A percentile compares a stretch with the other conserved stretches of the same genome.
Conservation (phyloP, 257 asterid genomes). For the Solanum okadae region DNA sequence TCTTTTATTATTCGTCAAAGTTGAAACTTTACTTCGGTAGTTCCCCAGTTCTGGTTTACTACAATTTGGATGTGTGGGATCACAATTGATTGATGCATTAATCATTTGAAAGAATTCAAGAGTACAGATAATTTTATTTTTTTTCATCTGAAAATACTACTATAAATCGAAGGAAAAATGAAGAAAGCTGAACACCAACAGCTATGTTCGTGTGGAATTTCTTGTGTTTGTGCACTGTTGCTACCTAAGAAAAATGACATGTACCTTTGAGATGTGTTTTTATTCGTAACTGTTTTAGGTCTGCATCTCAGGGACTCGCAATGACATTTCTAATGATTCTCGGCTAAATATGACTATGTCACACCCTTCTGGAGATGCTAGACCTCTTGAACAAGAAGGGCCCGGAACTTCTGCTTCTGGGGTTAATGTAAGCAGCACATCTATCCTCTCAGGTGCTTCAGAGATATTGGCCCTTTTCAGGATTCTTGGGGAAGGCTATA, state of each 20-base stretch:
- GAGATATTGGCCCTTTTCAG: constrained; percentile 64
- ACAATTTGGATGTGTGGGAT: background rate
- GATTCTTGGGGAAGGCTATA: constrained; percentile 88
- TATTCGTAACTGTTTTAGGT: constrained; percentile 7
- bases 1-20: background rate
- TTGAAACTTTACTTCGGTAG: background rate
- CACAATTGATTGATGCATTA: background rate
- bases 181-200: background rate
- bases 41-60: background rate
- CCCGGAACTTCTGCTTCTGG: constrained; percentile 32
- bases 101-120: background rate
- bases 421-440: constrained; percentile 39
- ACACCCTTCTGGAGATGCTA: constrained; percentile 43
- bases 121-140: background rate
- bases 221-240: background rate
- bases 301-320: constrained; percentile 45
- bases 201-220: background rate
- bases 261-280: background rate
- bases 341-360: constrained; percentile 35
- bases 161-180: background rate
- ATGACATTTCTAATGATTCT: constrained; percentile 64
- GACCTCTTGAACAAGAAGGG: constrained; percentile 62
- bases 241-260: background rate
- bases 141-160: background rate
- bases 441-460: constrained; percentile 53